A percentile compares a stretch with the other conserved stretches of the same genome.
Evolutionary conservation across 352 stramenopile genomes (phyloP).

Genomic region (Pythium folliculosum): DNA sequence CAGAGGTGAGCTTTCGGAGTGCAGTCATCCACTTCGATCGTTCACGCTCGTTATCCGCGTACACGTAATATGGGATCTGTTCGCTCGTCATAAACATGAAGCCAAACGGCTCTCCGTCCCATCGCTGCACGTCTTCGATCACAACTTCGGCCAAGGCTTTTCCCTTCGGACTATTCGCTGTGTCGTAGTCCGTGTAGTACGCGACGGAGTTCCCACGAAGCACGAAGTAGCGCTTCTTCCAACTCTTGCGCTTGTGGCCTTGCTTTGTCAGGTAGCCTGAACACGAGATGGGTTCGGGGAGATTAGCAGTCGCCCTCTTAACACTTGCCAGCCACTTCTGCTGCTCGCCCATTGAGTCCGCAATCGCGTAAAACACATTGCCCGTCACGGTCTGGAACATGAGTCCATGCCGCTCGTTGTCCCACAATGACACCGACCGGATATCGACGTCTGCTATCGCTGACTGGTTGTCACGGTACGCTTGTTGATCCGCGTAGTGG

Average conservation of each 20-base stretch:
- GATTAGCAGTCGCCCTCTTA: constrained; percentile 63
- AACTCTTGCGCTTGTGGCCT: constrained; percentile 90
- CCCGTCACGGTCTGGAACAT: constrained; percentile 88
- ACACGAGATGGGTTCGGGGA: constrained; percentile 77
- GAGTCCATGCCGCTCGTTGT: constrained; percentile 77
- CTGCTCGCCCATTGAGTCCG: constrained; percentile 72
- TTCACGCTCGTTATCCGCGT: constrained; percentile 86
- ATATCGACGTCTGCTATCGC: constrained; percentile 87
- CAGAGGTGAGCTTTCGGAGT: constrained; percentile 71
- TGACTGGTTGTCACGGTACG: constrained; percentile 85
- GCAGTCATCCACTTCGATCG: constrained; percentile 89
- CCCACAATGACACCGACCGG: constrained; percentile 70
- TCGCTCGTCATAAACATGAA: constrained; percentile 92
- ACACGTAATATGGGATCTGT: constrained; percentile 90
- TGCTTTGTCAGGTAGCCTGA: constrained; percentile 89
- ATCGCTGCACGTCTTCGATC: constrained; percentile 84
- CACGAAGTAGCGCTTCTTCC: constrained; percentile 91
- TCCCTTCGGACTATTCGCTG: constrained; percentile 76
- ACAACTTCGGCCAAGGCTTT: constrained; percentile 80
- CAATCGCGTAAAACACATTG: constrained; percentile 84
- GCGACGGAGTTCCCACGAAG: constrained; percentile 71
- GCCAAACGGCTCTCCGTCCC: constrained; percentile 83
- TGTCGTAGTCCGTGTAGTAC: constrained; percentile 89
- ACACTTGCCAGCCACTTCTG: constrained; percentile 84
- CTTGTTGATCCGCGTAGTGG: constrained; percentile 81